phyloP scores from a whole-genome alignment of 495 filamentous ascomycete species.

The Cercophora newfieldiana region DNA sequence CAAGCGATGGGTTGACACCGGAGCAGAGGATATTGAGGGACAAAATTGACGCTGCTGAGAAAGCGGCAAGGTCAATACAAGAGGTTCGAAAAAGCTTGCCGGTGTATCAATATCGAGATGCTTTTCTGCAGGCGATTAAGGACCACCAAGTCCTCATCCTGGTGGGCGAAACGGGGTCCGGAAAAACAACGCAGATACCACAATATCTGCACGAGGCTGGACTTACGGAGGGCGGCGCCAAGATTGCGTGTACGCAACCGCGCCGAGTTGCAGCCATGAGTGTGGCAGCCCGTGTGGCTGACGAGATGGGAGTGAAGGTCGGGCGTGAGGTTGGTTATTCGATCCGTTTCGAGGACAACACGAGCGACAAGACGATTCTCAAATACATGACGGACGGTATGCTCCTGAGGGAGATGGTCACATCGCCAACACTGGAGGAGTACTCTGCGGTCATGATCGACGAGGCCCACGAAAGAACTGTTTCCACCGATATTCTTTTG shows the following conservation, averaged over 20 bases:
- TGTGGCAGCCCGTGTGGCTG: slow-evolving; percentile 89
- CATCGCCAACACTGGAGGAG: slow-evolving; percentile 79
- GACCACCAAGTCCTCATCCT: slow-evolving; percentile 79
- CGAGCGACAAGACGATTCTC: slow-evolving; percentile 86
- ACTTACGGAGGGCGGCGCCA: slow-evolving; percentile 74
- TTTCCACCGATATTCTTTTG: slow-evolving; percentile 88
- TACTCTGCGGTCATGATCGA: slow-evolving; percentile 96
- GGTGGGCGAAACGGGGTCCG: slow-evolving; percentile 85
- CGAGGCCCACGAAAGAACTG: slow-evolving; percentile 92
- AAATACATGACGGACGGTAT: slow-evolving; percentile 99
- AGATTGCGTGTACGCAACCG: slow-evolving; percentile 82
- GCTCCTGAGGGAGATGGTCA: slow-evolving; percentile 87
- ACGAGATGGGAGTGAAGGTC: slow-evolving; percentile 88
- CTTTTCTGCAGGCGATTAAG: slow-evolving; percentile 69
- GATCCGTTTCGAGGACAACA: slow-evolving; percentile 93
- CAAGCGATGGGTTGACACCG: slow-evolving; percentile 58
- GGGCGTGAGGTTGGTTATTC: slow-evolving; percentile 94
- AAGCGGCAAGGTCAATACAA: slow-evolving; percentile 80
- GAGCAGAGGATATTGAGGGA: slow-evolving; percentile 78
- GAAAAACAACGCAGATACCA: slow-evolving; percentile 87
- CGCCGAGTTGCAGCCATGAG: slow-evolving; percentile 95
- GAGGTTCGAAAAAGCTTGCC: slow-evolving; percentile 89
- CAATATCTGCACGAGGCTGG: slow-evolving; percentile 90
- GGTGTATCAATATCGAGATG: slow-evolving; percentile 79
- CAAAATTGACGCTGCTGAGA: slow-evolving; percentile 83